Evolutionary conservation across 176 grass and related monocot species (phyloP).

Genomic region (Raddia distichophylla): DNA sequence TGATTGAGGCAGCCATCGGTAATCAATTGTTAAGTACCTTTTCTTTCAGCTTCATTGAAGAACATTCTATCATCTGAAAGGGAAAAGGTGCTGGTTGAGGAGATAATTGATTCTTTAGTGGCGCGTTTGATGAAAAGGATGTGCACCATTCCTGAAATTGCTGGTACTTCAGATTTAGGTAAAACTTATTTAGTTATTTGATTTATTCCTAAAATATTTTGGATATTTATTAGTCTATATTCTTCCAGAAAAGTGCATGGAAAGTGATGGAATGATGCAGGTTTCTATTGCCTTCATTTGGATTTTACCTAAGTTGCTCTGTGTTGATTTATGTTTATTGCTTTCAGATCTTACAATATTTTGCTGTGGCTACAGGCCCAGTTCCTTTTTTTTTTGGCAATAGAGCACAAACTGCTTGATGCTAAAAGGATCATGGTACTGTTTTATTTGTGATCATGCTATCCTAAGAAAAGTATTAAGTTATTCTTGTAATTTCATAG

Average conservation of each 20-base stretch:
- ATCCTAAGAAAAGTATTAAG: neutral
- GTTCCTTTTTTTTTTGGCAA: neutral
- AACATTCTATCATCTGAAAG: constrained; percentile 69
- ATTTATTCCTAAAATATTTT: constrained; percentile 9
- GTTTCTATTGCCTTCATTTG: neutral
- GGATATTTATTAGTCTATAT: constrained; percentile 31
- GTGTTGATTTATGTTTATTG: constrained; percentile 4
- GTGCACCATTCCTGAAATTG: constrained; percentile 59
- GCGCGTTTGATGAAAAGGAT: constrained; percentile 86
- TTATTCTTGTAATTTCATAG: constrained; percentile 4
- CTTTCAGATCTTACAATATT: constrained; percentile 32
- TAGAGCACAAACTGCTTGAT: constrained; percentile 9
- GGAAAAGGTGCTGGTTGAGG: constrained; percentile 67
- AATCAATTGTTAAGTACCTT: constrained; percentile 30
- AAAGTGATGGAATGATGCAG: constrained; percentile 9
- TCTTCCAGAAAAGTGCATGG: constrained; percentile 19
- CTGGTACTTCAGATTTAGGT: constrained; percentile 56
- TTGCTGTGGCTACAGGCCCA: neutral
- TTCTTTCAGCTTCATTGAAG: constrained; percentile 76
- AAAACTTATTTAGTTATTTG: constrained; percentile 6
- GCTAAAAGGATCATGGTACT: constrained; percentile 18
- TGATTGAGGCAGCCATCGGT: constrained; percentile 1
- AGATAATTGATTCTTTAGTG: constrained; percentile 75
- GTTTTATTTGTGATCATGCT: neutral
- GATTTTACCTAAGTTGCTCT: constrained; percentile 20